phyloP scores from a whole-genome alignment of 176 grass and related monocot genomes.

The Chloris gayana region DNA sequence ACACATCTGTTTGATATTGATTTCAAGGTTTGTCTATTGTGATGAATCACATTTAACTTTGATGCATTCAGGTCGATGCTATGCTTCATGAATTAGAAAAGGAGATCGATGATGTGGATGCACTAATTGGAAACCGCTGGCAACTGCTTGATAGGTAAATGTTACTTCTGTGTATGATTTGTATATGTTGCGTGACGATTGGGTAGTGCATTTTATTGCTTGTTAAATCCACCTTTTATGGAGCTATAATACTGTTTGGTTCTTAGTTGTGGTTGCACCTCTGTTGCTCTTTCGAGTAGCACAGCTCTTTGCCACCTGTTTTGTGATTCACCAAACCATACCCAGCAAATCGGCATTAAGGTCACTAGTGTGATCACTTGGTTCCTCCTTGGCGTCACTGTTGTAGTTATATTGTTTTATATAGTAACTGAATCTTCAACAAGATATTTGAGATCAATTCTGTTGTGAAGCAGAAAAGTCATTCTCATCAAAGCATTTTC shows the following conservation, averaged over 20 bases:
- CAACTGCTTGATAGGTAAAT: conserved; percentile 93
- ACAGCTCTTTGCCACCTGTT: neutral
- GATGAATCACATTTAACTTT: conserved; percentile 9
- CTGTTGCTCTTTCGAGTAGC: neutral
- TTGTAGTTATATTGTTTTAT: neutral
- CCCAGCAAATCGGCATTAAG: conserved; percentile 2
- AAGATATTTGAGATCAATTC: neutral
- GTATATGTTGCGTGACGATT: conserved; percentile 24
- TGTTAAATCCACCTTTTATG: neutral
- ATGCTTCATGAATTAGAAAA: conserved; percentile 94
- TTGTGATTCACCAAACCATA: conserved; percentile 25
- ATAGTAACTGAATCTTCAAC: neutral
- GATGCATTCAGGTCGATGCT: conserved; percentile 81
- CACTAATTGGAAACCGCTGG: conserved; percentile 94
- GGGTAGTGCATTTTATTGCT: conserved; percentile 8
- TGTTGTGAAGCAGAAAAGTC: neutral
- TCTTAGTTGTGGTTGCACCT: neutral
- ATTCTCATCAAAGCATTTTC: conserved; percentile 2
- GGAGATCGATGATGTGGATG: conserved; percentile 98
- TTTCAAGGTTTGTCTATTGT: neutral
- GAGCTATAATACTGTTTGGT: neutral
- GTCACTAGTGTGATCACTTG: neutral
- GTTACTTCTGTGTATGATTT: conserved; percentile 6
- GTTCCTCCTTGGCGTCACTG: neutral
- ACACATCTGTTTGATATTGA: neutral